Evolutionary conservation across 2,329 filamentous ascomycete species (phyloP).

Genomic region (Aureobasidium sp.): DNA sequence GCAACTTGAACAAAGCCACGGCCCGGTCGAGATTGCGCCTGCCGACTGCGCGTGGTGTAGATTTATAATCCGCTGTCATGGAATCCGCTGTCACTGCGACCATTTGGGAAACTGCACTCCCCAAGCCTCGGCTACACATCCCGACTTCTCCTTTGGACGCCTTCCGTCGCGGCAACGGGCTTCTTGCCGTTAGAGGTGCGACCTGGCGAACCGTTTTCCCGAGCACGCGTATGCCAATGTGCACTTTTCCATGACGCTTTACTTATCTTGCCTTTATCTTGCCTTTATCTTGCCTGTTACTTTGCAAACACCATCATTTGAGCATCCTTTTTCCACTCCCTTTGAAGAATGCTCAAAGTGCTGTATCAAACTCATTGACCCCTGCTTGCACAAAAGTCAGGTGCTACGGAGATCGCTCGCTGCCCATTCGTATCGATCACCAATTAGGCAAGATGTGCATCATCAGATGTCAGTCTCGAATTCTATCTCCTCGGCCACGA

Average conservation of each 20-base stretch:
- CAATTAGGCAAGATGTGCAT: neutral
- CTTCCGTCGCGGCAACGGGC: neutral
- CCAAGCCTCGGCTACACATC: neutral
- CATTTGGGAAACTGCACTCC: neutral
- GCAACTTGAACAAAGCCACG: neutral
- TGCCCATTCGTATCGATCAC: neutral
- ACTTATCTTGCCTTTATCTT: neutral
- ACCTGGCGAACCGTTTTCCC: neutral
- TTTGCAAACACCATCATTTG: neutral
- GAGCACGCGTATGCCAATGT: neutral
- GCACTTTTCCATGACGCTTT: neutral
- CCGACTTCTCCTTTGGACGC: neutral
- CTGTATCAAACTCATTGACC: neutral
- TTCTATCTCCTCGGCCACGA: neutral
- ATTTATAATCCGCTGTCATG: slow-evolving; percentile 7
- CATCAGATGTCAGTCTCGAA: neutral
- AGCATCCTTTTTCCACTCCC: neutral
- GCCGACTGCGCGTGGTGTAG: neutral
- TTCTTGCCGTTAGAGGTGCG: neutral
- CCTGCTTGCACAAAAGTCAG: neutral
- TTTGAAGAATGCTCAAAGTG: neutral
- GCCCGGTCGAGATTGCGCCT: neutral
- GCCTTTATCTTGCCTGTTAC: neutral
- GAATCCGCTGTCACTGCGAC: neutral
- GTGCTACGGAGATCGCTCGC: neutral